Conservation (phyloP, 1,284 basidiomycete species). For the Microbotryomycetes sp. region DNA sequence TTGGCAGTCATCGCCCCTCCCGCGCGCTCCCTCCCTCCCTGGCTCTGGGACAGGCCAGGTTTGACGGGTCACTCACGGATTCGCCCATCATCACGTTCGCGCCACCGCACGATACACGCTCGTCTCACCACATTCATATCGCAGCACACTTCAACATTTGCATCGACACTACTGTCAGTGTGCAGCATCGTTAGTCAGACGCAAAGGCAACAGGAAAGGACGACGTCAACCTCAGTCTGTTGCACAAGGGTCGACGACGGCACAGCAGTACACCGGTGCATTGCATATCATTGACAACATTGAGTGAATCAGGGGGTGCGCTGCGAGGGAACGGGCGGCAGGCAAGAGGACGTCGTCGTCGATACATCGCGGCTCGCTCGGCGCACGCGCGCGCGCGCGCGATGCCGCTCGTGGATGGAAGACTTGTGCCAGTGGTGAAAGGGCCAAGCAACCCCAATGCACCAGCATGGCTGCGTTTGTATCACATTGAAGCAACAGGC, state of each 20-base stretch:
- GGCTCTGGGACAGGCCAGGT: no score
- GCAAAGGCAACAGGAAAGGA: no score
- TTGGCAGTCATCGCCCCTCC: no score
- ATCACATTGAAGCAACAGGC: constrained; percentile 78
- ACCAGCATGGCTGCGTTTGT: constrained; percentile 55
- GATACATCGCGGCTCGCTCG: no score
- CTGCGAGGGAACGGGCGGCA: not conserved
- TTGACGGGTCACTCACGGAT: not conserved
- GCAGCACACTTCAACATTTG: no score
- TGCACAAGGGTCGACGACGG: no score
- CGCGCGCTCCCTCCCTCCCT: no score
- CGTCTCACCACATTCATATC: no score
- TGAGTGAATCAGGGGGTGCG: not conserved
- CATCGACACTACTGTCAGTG: not conserved
- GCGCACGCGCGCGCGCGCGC: not conserved
- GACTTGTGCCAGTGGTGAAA: constrained; percentile 31
- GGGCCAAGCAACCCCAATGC: constrained; percentile 26
- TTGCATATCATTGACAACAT: not conserved
- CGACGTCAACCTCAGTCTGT: no score
- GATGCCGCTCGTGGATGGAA: constrained; percentile 37
- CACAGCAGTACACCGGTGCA: no score
- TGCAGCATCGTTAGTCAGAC: no score
- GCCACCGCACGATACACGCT: not conserved
- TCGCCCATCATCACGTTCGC: not conserved
- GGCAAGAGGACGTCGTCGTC: no score